Conservation (phyloP, 257 asterid genomes). For the Capsicum pubescens region DNA sequence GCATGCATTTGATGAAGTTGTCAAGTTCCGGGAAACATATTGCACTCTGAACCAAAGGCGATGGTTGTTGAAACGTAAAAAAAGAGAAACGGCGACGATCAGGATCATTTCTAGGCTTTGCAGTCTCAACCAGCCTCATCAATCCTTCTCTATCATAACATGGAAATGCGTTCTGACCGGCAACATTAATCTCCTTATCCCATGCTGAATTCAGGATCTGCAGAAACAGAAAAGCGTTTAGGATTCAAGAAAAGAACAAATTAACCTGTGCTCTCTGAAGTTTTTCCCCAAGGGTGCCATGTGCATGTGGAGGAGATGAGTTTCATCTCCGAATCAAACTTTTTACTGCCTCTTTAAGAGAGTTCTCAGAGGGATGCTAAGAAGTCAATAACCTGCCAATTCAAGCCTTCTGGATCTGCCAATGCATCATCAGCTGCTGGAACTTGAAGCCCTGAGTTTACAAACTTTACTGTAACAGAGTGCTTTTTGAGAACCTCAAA, state of each 20-base stretch:
- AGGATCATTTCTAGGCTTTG: constrained; percentile 74
- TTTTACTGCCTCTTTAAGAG: background rate
- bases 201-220: constrained; percentile 72
- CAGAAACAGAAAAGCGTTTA: background rate
- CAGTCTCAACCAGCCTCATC: constrained; percentile 53
- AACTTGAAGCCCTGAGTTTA: constrained; percentile 49
- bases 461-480: constrained; percentile 48
- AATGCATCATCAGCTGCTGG: constrained; percentile 54
- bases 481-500: constrained; percentile 65
- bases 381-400: constrained; percentile 63
- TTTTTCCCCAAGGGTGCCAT: background rate
- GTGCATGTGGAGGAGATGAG: background rate
- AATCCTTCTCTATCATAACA: constrained; percentile 61
- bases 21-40: constrained; percentile 59
- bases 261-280: background rate
- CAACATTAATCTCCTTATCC: constrained; percentile 63
- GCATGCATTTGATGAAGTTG: constrained; percentile 67
- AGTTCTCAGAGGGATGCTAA: background rate
- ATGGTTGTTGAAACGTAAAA: constrained; percentile 57
- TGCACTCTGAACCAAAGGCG: constrained; percentile 52
- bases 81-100: constrained; percentile 56
- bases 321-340: background rate
- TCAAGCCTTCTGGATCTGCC: constrained; percentile 65
- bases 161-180: constrained; percentile 63
- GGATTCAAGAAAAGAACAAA: background rate